Evolutionary conservation across 257 asterid genomes (phyloP).

Genomic region (Ehretia macrophylla): DNA sequence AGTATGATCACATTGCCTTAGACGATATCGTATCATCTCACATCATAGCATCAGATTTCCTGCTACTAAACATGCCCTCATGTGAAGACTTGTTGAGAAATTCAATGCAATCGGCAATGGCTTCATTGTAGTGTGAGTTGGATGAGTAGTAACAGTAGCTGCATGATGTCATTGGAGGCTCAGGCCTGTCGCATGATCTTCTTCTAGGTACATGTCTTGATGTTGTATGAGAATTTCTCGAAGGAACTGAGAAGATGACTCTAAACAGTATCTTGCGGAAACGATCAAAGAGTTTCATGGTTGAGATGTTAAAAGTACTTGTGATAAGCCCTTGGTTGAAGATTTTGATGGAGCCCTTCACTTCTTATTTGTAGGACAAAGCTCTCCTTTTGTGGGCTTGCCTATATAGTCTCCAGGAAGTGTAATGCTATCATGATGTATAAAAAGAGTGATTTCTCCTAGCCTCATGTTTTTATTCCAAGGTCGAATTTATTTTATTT

Average conservation of each 20-base stretch:
- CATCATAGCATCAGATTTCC: slow-evolving; percentile 38
- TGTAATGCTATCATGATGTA: slow-evolving; percentile 44
- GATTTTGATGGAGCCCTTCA: no score
- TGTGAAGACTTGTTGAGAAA: slow-evolving; percentile 40
- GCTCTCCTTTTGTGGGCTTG: not conserved
- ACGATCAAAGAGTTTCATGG: slow-evolving; percentile 19
- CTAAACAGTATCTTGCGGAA: slow-evolving; percentile 17
- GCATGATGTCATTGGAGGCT: slow-evolving; percentile 15
- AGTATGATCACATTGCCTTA: no score
- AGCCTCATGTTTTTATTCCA: not conserved
- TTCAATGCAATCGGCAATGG: slow-evolving; percentile 28
- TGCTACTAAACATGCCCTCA: slow-evolving; percentile 25
- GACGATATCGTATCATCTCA: no score
- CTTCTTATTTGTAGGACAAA: not conserved
- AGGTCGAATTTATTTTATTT: no score
- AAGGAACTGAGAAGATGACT: slow-evolving; percentile 8
- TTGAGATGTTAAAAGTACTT: slow-evolving; percentile 10
- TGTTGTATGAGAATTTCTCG: not conserved
- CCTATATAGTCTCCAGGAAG: slow-evolving; percentile 44
- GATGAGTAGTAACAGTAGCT: slow-evolving; percentile 18
- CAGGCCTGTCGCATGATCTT: slow-evolving; percentile 15
- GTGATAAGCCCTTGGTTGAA: not conserved
- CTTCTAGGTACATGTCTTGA: slow-evolving; percentile 4
- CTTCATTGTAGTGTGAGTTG: slow-evolving; percentile 23
- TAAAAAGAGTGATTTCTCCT: slow-evolving; percentile 20